Conservation (phyloP, 805 yeast species). For the Pichia gijzeniarum region DNA sequence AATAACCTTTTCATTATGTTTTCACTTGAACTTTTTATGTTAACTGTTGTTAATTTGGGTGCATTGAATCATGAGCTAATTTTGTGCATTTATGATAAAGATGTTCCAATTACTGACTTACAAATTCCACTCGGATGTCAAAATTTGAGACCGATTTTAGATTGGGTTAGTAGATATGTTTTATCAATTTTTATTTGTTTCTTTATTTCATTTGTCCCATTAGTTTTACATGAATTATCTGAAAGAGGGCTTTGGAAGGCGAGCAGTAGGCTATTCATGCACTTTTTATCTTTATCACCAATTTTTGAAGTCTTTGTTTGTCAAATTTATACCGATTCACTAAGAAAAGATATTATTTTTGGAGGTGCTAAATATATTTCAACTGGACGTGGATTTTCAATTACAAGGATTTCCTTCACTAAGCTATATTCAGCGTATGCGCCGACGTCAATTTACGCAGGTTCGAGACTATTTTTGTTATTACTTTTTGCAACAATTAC, state of each 20-base stretch:
- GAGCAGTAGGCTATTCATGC: slow-evolving; percentile 59
- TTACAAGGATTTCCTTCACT: slow-evolving; percentile 68
- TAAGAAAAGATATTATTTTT: slow-evolving; percentile 68
- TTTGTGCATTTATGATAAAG: slow-evolving; percentile 56
- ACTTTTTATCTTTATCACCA: slow-evolving; percentile 78
- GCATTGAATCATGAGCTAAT: slow-evolving; percentile 69
- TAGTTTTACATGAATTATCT: slow-evolving; percentile 77
- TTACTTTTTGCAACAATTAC: slow-evolving; percentile 70
- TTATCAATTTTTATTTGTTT: slow-evolving; percentile 88
- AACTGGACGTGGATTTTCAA: slow-evolving; percentile 93
- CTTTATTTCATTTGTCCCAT: slow-evolving; percentile 84
- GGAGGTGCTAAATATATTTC: slow-evolving; percentile 93
- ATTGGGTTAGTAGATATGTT: slow-evolving; percentile 87
- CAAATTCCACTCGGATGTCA: slow-evolving; percentile 80
- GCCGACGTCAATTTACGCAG: slow-evolving; percentile 68
- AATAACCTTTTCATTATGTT: slow-evolving; percentile 83
- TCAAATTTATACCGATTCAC: slow-evolving; percentile 80
- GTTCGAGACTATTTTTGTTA: slow-evolving; percentile 61
- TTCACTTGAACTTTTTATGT: slow-evolving; percentile 82
- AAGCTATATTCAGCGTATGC: slow-evolving; percentile 73
- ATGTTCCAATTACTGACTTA: slow-evolving; percentile 66
- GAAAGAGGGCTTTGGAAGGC: slow-evolving; percentile 85
- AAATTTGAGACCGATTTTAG: slow-evolving; percentile 74
- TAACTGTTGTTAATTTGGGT: slow-evolving; percentile 73
- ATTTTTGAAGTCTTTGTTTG: slow-evolving; percentile 93